Evolutionary conservation across 495 filamentous ascomycete genomes (phyloP).

Genomic region (Penicillium parvum): DNA sequence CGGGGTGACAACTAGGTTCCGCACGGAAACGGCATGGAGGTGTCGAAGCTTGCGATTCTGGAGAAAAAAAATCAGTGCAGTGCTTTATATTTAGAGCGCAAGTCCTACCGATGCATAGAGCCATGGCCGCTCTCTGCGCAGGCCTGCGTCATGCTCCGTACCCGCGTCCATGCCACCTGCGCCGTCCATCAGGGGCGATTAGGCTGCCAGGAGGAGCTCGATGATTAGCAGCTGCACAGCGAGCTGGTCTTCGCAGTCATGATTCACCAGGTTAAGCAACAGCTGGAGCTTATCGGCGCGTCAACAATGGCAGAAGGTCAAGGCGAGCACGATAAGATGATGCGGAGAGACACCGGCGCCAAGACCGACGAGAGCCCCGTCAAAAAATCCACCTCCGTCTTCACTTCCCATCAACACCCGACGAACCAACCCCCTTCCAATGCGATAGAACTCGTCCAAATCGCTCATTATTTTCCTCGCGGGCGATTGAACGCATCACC

Average conservation of each 20-base stretch:
- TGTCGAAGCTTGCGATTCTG: slow-evolving; percentile 88
- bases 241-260: neutral
- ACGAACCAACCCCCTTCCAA: slow-evolving; percentile 4
- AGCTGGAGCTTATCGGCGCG: neutral
- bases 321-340: slow-evolving; percentile 16
- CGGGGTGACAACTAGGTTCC: slow-evolving; percentile 68
- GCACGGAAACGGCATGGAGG: slow-evolving; percentile 78
- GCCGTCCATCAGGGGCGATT: slow-evolving; percentile 9
- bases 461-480: neutral
- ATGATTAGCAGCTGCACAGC: slow-evolving; percentile 1
- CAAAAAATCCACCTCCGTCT: slow-evolving; percentile 33
- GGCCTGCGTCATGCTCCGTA: slow-evolving; percentile 18
- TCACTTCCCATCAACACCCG: neutral
- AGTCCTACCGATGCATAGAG: slow-evolving; percentile 21
- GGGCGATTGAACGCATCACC: slow-evolving; percentile 9
- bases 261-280: neutral
- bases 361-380: slow-evolving; percentile 24
- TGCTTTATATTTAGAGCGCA: slow-evolving; percentile 1
- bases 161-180: slow-evolving; percentile 10
- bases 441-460: slow-evolving; percentile 8
- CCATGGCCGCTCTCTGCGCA: slow-evolving; percentile 22
- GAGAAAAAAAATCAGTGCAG: slow-evolving; percentile 4
- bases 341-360: slow-evolving; percentile 29
- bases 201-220: neutral
- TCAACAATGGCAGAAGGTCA: slow-evolving; percentile 10